Evolutionary conservation across 805 yeast species (phyloP).

Genomic region (Pichia rugopelliculosa): DNA sequence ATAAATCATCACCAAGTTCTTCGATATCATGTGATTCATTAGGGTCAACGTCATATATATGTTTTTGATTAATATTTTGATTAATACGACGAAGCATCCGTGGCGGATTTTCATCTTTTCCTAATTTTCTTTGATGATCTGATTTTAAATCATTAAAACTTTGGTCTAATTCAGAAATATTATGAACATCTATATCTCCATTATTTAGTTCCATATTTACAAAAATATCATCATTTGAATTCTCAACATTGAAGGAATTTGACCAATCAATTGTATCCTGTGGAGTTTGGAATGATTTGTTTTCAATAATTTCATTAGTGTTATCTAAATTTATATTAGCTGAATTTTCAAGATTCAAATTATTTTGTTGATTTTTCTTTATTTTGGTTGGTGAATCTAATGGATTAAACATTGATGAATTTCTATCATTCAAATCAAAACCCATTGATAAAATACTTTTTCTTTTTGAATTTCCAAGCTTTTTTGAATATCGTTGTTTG

Average conservation of each 20-base stretch:
- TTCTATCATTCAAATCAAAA: constrained; percentile 13
- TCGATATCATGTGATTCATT: not conserved
- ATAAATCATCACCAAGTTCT: not conserved
- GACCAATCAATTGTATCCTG: constrained; percentile 34
- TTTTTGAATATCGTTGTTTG: constrained; percentile 21
- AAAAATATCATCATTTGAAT: constrained; percentile 6
- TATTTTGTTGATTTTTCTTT: not conserved
- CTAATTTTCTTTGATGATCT: too few species aligned
- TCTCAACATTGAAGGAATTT: constrained; percentile 17
- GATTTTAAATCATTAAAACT: not conserved
- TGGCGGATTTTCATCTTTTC: too few species aligned
- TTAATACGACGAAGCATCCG: not conserved
- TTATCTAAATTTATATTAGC: not conserved
- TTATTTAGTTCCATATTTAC: not conserved
- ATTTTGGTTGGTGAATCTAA: constrained; percentile 20
- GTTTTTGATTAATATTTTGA: not conserved
- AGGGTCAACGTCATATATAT: not conserved
- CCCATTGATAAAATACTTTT: constrained; percentile 19
- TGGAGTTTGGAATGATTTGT: constrained; percentile 26
- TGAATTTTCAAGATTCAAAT: not conserved
- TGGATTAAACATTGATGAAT: constrained; percentile 9
- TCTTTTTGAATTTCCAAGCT: constrained; percentile 16
- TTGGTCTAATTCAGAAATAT: constrained; percentile 1
- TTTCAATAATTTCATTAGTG: not conserved
- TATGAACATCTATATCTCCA: not conserved